Base-by-base conservation (phyloP, 1,284 basidiomycete genomes). In the Thecaphora thlaspeos region DNA sequence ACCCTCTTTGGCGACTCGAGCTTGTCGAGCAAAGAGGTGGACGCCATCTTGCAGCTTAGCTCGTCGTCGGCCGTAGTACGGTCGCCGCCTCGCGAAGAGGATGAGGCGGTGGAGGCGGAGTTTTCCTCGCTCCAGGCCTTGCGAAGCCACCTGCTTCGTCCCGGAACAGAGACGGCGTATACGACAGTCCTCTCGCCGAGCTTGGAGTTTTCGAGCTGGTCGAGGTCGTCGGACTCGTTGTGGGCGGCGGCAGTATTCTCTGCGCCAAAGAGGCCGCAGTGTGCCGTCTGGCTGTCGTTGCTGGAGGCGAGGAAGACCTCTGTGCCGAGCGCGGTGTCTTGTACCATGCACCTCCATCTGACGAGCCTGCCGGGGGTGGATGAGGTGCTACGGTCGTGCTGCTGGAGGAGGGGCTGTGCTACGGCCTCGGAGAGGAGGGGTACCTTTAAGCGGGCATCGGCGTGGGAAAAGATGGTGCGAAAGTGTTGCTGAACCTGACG, bases 301-400 rank as follows among this genome's bases (percentile, higher is more conserved):
- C 46, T 49, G 14, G 54, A 12, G 1, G 70, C 62, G 3, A 68
- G 61, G 50, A 73, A 78, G 21, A 79, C 68, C 43, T 78, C 77
- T 10, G 61, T 71, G 4, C 75, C 75, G 17, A 75, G 60, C 4
- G 75, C 76, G 0, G 78, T 77, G 56, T 79, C 78, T 51, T 79
- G 77, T 8, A 79, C 68, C 78, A 79, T 79, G 32, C 71, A 72
- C 4, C 77, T 62, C 55, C 76, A 78, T 17, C 70, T 55, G 5
- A 78, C 77, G 22, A 79, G 55, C 5, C 51, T 55, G 17, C 56
- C 57, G 1, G 55, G 22, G 18, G 78, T 79, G 18, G 55, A 37
- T 21, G 28, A 28, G 17, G 63, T 41, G 32, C 50, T 57, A 11
- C 26, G 7, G 26, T 28, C 7, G 7, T 28, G 26, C 26, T 28